phyloP scores from a whole-genome alignment of 139 green algal species.

The Yamagishiella unicocca region DNA sequence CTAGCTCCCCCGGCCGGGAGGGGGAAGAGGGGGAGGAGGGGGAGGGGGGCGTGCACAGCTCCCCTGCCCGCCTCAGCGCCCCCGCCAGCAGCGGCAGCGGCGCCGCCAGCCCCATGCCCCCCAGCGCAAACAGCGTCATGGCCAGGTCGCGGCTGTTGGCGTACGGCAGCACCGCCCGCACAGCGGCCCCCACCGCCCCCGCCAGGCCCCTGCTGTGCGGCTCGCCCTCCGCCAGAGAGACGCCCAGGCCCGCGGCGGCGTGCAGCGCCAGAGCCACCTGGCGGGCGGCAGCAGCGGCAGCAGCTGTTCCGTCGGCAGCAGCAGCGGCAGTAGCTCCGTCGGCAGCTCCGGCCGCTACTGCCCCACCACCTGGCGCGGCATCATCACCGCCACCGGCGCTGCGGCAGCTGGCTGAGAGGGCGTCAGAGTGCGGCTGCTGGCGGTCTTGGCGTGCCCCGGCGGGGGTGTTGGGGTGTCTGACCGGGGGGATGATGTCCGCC shows the following conservation, averaged over 20 bases:
- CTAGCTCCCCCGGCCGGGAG: not conserved
- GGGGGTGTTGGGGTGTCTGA: no score
- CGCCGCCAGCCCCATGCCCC: not conserved
- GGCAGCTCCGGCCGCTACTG: not conserved
- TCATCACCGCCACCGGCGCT: not conserved
- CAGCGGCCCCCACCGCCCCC: not conserved
- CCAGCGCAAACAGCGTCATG: not conserved
- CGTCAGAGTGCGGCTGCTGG: no score
- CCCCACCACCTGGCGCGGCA: not conserved
- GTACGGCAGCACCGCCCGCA: not conserved
- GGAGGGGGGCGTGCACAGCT: not conserved
- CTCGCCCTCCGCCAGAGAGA: not conserved
- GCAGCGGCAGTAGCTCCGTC: not conserved
- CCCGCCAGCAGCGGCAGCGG: not conserved
- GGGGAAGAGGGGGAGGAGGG: no score
- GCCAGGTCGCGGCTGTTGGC: not conserved
- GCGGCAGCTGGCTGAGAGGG: no score
- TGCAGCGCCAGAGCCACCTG: conserved; percentile 25
- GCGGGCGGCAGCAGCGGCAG: not conserved
- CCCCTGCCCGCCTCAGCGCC: not conserved
- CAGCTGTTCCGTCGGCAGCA: not conserved
- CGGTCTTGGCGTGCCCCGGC: no score
- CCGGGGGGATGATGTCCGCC: no score
- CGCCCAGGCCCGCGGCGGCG: not conserved
- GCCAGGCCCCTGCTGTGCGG: not conserved